Evolutionary conservation across 1,139 yeast species (phyloP).

Genomic region (Pichia sp.): DNA sequence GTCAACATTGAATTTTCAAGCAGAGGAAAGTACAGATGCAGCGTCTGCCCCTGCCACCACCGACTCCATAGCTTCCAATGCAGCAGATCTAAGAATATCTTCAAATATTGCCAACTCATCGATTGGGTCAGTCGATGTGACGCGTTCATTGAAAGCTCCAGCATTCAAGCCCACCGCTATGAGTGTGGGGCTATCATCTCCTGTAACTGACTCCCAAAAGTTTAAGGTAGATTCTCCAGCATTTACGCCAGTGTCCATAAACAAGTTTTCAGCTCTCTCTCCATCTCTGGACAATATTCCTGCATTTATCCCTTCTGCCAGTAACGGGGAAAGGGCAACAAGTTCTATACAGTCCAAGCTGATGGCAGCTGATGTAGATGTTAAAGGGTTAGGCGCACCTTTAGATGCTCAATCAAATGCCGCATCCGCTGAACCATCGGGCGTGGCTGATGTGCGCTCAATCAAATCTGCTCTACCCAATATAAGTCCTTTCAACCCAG

Average conservation of each 20-base stretch:
- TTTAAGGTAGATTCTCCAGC: slow-evolving; percentile 62
- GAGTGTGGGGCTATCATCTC: background rate
- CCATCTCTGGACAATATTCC: slow-evolving; percentile 53
- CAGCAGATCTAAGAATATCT: too few species aligned
- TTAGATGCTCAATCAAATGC: too few species aligned
- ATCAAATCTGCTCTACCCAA: slow-evolving; percentile 5
- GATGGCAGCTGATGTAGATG: too few species aligned
- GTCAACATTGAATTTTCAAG: too few species aligned
- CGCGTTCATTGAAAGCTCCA: slow-evolving; percentile 1
- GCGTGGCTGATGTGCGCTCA: slow-evolving; percentile 7
- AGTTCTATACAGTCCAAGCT: too few species aligned
- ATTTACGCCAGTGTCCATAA: slow-evolving; percentile 41
- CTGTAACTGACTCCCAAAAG: slow-evolving; percentile 28
- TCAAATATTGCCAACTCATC: too few species aligned
- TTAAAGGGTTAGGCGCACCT: too few species aligned
- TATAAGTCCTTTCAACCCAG: slow-evolving; percentile 21
- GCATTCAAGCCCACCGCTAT: slow-evolving; percentile 26
- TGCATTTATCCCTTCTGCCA: slow-evolving; percentile 43
- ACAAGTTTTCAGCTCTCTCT: slow-evolving; percentile 41
- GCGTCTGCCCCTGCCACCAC: too few species aligned
- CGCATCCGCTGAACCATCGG: background rate
- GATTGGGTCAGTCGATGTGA: too few species aligned
- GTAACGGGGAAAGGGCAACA: too few species aligned
- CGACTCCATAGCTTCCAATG: too few species aligned
- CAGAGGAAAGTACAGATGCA: too few species aligned